Conservation (phyloP, 108 stramenopile genomes). For the Pseudonitzschia multistriata region DNA sequence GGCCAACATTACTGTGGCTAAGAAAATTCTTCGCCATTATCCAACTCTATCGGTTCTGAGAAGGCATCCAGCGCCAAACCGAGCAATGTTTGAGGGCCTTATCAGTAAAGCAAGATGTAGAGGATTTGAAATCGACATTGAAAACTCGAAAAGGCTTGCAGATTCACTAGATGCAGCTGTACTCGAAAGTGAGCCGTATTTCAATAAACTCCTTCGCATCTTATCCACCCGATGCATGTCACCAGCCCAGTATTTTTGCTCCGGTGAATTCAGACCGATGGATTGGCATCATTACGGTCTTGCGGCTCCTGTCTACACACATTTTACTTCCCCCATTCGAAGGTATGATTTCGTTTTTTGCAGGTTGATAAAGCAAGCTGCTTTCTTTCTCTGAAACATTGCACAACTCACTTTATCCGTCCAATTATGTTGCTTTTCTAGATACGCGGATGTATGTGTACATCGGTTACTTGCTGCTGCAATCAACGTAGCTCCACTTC, state of each 20-base stretch:
- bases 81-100: constrained; percentile 92
- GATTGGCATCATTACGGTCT: constrained; percentile 98
- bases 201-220: constrained; percentile 96
- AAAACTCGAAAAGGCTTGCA: constrained; percentile 89
- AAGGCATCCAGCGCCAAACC: constrained; percentile 94
- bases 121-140: constrained; percentile 85
- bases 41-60: constrained; percentile 92
- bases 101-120: constrained; percentile 82
- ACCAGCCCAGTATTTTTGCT: constrained; percentile 98
- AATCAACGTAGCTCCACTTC: constrained; percentile 89
- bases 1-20: constrained; percentile 97
- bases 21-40: constrained; percentile 88
- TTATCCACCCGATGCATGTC: constrained; percentile 96
- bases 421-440: background rate
- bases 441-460: constrained; percentile 97
- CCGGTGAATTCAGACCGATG: constrained; percentile 87
- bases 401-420: constrained; percentile 45
- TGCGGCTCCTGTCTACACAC: constrained; percentile 98
- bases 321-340: constrained; percentile 99
- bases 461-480: constrained; percentile 97
- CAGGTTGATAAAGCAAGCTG: constrained; percentile 33
- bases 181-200: constrained; percentile 82
- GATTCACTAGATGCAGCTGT: constrained; percentile 91
- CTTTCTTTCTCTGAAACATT: constrained; percentile 15
- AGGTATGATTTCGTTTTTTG: background rate